phyloP scores from a whole-genome alignment of 2,329 filamentous ascomycete species.

The Venturia pyrina region DNA sequence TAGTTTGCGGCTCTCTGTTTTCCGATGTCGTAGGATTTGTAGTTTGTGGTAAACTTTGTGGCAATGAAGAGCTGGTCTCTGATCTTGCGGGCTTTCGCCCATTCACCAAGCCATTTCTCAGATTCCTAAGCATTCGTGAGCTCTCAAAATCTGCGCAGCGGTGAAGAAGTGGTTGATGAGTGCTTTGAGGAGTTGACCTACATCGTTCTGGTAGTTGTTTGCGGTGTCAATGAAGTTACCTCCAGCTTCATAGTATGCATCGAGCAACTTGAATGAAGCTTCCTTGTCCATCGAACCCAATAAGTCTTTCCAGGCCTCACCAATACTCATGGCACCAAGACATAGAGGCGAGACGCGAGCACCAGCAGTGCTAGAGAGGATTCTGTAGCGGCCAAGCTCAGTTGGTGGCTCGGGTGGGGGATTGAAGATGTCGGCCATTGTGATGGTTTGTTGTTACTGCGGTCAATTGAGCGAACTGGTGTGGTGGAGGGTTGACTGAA shows the following conservation, averaged over 20 bases:
- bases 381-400: slow-evolving; percentile 29
- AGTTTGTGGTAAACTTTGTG: slow-evolving; percentile 28
- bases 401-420: neutral
- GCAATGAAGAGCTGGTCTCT: slow-evolving; percentile 33
- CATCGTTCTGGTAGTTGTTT: slow-evolving; percentile 18
- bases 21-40: slow-evolving; percentile 3
- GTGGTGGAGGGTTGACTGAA: neutral
- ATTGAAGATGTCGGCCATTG: neutral
- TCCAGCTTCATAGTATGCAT: slow-evolving; percentile 54
- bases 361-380: slow-evolving; percentile 42
- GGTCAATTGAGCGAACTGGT: neutral
- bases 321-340: slow-evolving; percentile 57
- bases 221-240: slow-evolving; percentile 66
- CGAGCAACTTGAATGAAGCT: slow-evolving; percentile 52
- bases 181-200: slow-evolving; percentile 28
- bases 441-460: neutral
- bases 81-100: slow-evolving; percentile 28
- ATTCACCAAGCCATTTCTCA: slow-evolving; percentile 35
- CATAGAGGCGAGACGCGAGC: slow-evolving; percentile 35
- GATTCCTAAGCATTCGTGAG: slow-evolving; percentile 20
- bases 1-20: slow-evolving; percentile 25
- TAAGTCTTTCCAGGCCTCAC: slow-evolving; percentile 43
- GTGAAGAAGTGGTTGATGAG: slow-evolving; percentile 12
- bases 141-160: neutral
- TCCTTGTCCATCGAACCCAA: slow-evolving; percentile 48